These are phyloP conservation scores for Aspergillus unguis DNA, from an alignment of 2,329 filamentous ascomycete species.

Conservation along the genomic window DNA sequence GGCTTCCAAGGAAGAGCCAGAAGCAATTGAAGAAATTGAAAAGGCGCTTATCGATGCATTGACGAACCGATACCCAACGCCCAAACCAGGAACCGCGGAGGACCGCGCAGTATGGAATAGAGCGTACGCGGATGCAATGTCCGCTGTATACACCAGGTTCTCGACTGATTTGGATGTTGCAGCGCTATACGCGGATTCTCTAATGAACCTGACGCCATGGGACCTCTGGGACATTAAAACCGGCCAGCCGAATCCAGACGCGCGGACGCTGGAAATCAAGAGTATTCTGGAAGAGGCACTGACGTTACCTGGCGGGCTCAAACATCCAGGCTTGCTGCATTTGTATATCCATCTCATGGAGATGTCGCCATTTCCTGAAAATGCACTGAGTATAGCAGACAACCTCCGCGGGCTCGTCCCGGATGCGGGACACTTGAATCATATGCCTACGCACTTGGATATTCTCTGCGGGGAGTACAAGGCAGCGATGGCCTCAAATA, in stretches of 20 bases:
- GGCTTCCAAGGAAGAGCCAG: too few relatives aligned
- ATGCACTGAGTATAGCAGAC: conserved; percentile 60
- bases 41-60: conserved; percentile 63
- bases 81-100: conserved; percentile 38
- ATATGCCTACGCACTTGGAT: conserved; percentile 78
- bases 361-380: conserved; percentile 66
- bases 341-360: conserved; percentile 76
- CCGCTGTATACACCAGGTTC: conserved; percentile 51
- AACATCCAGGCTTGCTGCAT: conserved; percentile 69
- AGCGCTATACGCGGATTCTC: conserved; percentile 60
- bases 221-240: conserved; percentile 60
- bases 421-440: conserved; percentile 66
- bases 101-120: conserved; percentile 57
- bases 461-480: conserved; percentile 69
- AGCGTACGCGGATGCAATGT: conserved; percentile 62
- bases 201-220: conserved; percentile 67
- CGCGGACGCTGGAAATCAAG: conserved; percentile 59
- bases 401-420: conserved; percentile 62
- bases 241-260: conserved; percentile 53
- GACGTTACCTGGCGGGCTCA: conserved; percentile 43
- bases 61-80: conserved; percentile 57
- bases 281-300: conserved; percentile 59
- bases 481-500: conserved; percentile 64
- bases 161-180: conserved; percentile 61
- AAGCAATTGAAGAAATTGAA: conserved; percentile 45